These are phyloP conservation scores for Centaurea solstitialis DNA, from an alignment of 129 eudicot genomes.

Conservation along the genomic window DNA sequence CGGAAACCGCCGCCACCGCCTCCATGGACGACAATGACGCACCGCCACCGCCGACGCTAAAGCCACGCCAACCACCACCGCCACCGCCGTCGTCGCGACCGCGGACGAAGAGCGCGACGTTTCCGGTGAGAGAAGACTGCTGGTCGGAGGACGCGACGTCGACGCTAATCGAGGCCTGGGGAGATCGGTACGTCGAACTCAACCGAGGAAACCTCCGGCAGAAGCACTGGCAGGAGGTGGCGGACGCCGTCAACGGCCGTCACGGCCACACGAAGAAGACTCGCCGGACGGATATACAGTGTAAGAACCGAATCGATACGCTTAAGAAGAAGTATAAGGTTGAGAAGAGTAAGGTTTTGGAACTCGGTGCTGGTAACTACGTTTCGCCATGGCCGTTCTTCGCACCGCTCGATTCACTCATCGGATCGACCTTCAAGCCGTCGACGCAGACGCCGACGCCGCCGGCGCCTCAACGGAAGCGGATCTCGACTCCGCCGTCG, in stretches of 20 bases:
- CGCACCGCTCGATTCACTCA: slow-evolving; percentile 54
- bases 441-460: slow-evolving; percentile 27
- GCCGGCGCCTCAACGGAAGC: slow-evolving; percentile 13
- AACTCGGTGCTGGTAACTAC: slow-evolving; percentile 40
- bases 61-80: slow-evolving; percentile 5
- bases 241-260: slow-evolving; percentile 67
- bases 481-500: slow-evolving; percentile 17
- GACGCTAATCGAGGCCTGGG: slow-evolving; percentile 77
- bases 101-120: slow-evolving; percentile 12
- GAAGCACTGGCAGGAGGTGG: slow-evolving; percentile 73
- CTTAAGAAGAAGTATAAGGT: slow-evolving; percentile 73
- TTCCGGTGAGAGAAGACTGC: slow-evolving; percentile 60
- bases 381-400: slow-evolving; percentile 69
- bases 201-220: slow-evolving; percentile 70
- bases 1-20: slow-evolving; percentile 15
- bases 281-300: slow-evolving; percentile 68
- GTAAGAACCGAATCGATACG: slow-evolving; percentile 83
- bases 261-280: slow-evolving; percentile 45
- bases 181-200: slow-evolving; percentile 47
- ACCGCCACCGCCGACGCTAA: slow-evolving; percentile 6
- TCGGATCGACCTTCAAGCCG: slow-evolving; percentile 46
- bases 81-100: slow-evolving; percentile 12
- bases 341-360: slow-evolving; percentile 51
- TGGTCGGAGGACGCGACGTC: slow-evolving; percentile 75
- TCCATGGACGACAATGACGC: slow-evolving; percentile 26